Evolutionary conservation across 768 basidiomycete genomes (phyloP), one percentile per base, ranked within the genome.

Genomic region (Mycena alexandri): DNA sequence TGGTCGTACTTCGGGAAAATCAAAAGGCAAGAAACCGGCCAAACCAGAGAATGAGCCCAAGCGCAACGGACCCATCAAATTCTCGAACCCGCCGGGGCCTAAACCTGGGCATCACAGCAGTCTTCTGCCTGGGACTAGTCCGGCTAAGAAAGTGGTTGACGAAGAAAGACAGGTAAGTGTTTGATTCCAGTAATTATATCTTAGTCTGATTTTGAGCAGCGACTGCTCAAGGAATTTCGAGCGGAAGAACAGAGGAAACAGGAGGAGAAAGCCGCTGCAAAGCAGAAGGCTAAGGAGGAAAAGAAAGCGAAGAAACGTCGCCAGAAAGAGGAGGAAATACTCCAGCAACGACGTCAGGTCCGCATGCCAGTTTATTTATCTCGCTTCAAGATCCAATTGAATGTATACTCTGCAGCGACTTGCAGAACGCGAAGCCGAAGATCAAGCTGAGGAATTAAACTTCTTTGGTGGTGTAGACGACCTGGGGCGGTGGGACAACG

Each of bases 111-210:
- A 24, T 22, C 36, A n/a, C 1, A 51, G 29, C 59, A 61, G 59
- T 61, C 59, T 61, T 2, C 13, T 61, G 9, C 47, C 48, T 2
- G 59, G 59, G 17, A 4, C 46, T 3, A 61, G 59, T 42, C 59
- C 59, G 0, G 48, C 21, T 2, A 61, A 61, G 34, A 51, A 51
- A 16, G 41, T 2, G 11, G 48, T 22, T 2, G 59, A 61, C 19
- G 17, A 14, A n/a, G 22, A 25, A 48, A 50, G 48, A 21, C 36
- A 50, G 58, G 58, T 36, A 22, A 21, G 17, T 60, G 8, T 14
- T 33, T 3, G 4, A 6, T 51, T 7, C 7, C 19, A 29, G 29
- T 29, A 29, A 29, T 29, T 6, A 29, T 29, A 29, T 6, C 29
- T 29, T 29, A 6, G 12, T 34, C 33, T 53, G 29, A 38, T 21